phyloP scores from a whole-genome alignment of 2,329 filamentous ascomycete species.

The Coniella vitis region DNA sequence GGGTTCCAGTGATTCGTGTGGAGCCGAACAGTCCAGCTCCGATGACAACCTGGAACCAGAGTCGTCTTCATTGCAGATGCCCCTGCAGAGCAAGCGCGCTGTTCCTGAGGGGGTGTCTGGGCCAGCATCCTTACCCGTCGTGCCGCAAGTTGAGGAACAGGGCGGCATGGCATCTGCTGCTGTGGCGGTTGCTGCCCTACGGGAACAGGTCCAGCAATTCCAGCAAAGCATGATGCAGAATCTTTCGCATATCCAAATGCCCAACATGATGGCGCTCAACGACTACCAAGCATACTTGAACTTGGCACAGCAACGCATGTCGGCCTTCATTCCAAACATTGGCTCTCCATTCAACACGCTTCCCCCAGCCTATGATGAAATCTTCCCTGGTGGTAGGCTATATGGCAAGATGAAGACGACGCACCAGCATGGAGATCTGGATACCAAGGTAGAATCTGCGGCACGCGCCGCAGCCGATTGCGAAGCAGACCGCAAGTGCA shows the following conservation, averaged over 20 bases:
- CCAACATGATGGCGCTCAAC: conserved; percentile 61
- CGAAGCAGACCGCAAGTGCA: conserved; percentile 52
- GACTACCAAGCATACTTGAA: conserved; percentile 63
- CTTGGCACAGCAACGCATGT: conserved; percentile 49
- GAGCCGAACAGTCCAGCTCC: conserved; percentile 32
- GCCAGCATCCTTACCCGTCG: conserved; percentile 19
- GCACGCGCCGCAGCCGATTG: conserved; percentile 51
- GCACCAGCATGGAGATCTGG: conserved; percentile 36
- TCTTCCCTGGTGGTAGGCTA: conserved; percentile 55
- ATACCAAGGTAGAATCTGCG: conserved; percentile 53
- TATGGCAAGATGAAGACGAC: conserved; percentile 50
- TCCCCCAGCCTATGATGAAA: conserved; percentile 73
- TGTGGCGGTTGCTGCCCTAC: conserved; percentile 61
- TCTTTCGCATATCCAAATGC: conserved; percentile 51
- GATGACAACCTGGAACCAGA: conserved; percentile 35
- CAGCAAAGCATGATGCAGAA: conserved; percentile 68
- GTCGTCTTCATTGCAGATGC: conserved; percentile 33
- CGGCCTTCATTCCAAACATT: conserved; percentile 64
- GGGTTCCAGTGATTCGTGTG: conserved; percentile 35
- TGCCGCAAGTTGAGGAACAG: conserved; percentile 25
- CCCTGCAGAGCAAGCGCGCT: conserved; percentile 23
- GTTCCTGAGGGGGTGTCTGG: conserved; percentile 18
- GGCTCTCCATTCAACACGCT: conserved; percentile 50
- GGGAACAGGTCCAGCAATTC: conserved; percentile 70
- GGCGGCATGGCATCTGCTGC: conserved; percentile 45